Evolutionary conservation across 2,329 filamentous ascomycete genomes (phyloP), one percentile per base, ranked within the genome.

Genomic region (Fusarium devonianum): DNA sequence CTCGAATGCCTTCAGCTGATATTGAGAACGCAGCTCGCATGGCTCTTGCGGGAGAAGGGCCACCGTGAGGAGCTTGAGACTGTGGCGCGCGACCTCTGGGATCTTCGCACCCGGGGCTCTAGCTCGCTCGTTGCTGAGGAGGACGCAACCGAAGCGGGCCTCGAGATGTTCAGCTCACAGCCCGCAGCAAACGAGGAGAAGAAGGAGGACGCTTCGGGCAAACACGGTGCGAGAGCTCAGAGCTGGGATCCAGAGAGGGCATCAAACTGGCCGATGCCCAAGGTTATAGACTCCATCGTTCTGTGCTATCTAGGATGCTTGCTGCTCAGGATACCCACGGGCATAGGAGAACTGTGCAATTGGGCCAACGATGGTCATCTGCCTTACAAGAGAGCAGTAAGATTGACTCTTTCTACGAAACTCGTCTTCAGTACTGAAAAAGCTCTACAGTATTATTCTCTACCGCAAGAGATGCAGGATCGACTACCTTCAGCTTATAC

Each of bases 1-100:
- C 77, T 97, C 25, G 88, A 96, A 68, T 88, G 85, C 56, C 82
- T 95, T 50, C 93, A 97, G 71, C 77, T 96, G 22, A 81, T 97
- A 36, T 75, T 99, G 19, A 85, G 92, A 68, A 90, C 88, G 66
- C 93, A 97, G 74, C 75, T 90, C 12, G 73, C 83, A 65, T 92
- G 87, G 78, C 76, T 97, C 21, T 76, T 96, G 11, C 75, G 82
- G 16, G 75, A 79, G 5, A 85, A 86, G 67, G 81, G 82, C 0
- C 79, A 94, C 36, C 86, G 87, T 2, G 70, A 77, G 4, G 88
- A 96, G 62, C 78, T 97, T 10, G 91, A 96, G 76, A 86, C 76
- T 7, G 78, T 96, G 8, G 85, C 95, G 5, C 84, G 86, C 49
- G 92, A 96, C 67, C 80, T 99, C 11, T 99, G 94, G 93, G 80